Percentiles rank a stretch among this genome's conserved stretches.
Evolutionary conservation across 2,329 filamentous ascomycete genomes (phyloP).

Genomic region (Hypoxylon sp.): DNA sequence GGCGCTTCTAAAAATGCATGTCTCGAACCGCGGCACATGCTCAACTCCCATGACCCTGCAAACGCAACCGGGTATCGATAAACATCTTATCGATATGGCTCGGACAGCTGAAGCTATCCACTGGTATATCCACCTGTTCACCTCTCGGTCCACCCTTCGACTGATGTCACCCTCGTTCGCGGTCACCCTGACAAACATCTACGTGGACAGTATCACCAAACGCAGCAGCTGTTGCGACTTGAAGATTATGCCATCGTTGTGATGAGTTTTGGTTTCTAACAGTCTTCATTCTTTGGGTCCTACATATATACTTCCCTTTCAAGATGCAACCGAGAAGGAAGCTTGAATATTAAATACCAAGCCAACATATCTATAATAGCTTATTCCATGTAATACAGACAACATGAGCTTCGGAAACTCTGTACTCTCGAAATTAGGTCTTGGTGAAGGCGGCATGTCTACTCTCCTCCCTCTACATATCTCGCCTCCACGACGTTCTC

Average conservation of each 20-base stretch:
- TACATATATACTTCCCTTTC: neutral
- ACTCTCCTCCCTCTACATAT: constrained; percentile 43
- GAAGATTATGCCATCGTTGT: neutral
- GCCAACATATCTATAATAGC: too few relatives aligned
- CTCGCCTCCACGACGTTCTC: constrained; percentile 37
- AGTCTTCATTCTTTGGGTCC: neutral
- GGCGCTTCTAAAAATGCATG: constrained; percentile 10
- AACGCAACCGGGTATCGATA: neutral
- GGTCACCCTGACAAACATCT: neutral
- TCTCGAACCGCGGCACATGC: constrained; percentile 29
- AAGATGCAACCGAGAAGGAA: constrained; percentile 24
- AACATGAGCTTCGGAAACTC: constrained; percentile 48
- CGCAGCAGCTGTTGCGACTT: neutral
- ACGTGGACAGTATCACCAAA: neutral
- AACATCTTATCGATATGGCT: constrained; percentile 9
- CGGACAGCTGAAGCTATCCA: constrained; percentile 5
- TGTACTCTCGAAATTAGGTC: constrained; percentile 47
- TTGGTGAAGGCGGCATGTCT: constrained; percentile 44
- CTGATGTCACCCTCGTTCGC: constrained; percentile 2
- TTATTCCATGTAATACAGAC: constrained; percentile 2
- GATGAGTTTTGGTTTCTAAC: neutral
- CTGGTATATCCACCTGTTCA: neutral
- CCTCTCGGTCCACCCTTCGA: neutral
- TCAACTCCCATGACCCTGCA: constrained; percentile 24
- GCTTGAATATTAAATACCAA: constrained; percentile 3